These are phyloP conservation scores for Ustulina deusta DNA, from an alignment of 2,329 filamentous ascomycete genomes.

Conservation along the genomic window DNA sequence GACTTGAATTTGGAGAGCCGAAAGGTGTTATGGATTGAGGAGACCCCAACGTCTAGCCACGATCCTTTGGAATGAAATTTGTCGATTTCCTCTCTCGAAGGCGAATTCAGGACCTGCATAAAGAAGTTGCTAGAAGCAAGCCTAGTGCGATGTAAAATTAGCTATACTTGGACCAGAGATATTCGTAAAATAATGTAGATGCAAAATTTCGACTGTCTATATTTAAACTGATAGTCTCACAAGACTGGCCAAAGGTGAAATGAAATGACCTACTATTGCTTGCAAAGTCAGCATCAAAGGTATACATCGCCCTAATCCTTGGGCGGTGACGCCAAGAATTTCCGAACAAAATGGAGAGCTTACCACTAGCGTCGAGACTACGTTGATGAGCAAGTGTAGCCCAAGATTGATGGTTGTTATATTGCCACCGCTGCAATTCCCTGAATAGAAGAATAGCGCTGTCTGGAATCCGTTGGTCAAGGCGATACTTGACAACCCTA, in stretches of 20 bases:
- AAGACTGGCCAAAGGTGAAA: no score
- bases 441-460: constrained; percentile 36
- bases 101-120: constrained; percentile 63
- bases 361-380: constrained; percentile 30
- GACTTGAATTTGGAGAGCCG: not conserved
- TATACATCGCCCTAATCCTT: not conserved
- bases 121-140: constrained; percentile 29
- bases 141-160: not conserved
- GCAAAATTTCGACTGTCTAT: no score
- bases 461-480: not conserved
- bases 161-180: no score
- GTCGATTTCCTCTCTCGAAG: constrained; percentile 63
- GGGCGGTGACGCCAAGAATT: not conserved
- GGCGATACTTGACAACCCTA: not conserved
- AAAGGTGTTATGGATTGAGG: constrained; percentile 44
- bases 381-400: constrained; percentile 31
- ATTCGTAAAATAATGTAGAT: no score
- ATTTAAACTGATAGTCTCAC: no score
- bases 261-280: not conserved
- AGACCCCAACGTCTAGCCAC: constrained; percentile 60
- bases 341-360: not conserved
- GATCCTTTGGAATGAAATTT: constrained; percentile 56
- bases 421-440: constrained; percentile 32
- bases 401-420: constrained; percentile 34
- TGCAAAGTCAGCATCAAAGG: not conserved